Evolutionary conservation across 176 grass and related monocot species (phyloP), one percentile per base, ranked within the genome.

Genomic region (Poa pratensis): DNA sequence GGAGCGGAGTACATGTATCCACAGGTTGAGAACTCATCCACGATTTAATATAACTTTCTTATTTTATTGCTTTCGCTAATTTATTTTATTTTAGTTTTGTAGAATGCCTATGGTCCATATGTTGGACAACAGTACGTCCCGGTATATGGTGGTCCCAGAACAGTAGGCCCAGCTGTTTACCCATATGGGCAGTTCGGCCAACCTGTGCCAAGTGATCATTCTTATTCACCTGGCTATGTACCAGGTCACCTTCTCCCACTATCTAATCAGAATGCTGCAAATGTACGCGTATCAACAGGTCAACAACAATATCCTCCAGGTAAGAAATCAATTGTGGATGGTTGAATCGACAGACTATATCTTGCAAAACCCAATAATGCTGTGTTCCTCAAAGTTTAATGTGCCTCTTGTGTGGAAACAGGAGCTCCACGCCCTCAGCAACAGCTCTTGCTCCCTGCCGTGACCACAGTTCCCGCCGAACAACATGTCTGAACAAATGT

Each of bases 41-140:
- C 45, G 40, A 14, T 66, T 83, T 58, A 54, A 17, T 65, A 42
- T 19, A 60, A 15, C 3, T 20, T 43, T 0, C 70, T 28, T 18
- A 28, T 34, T 59, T 46, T 61, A 13, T 81, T 34, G 70, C 23
- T 90, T 61, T 88, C 65, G 39, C 81, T 90, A 83, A 87, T 90
- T 87, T 90, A 69, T 78, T 70, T 28, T 60, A 46, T 78, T 91
- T 89, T 86, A 89, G 83, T 79, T 84, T 87, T 94, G 80, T 89
- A 94, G 92, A 94, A 91, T 91, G 92, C 85, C n/a, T 94, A 91
- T 73, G 77, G 70, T 81, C 84, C 92, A 63, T 94, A 91, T 83
- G 86, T 88, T 78, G 87, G 89, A 74, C 89, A 91, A 61, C 92
- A 91, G 51, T 91, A 91, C 70, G 60, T 94, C 78, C 86, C 87